Evolutionary conservation across 2,329 filamentous ascomycete genomes (phyloP), one percentile per base, ranked within the genome.

Genomic region (Paraconiothyrium brasiliense): DNA sequence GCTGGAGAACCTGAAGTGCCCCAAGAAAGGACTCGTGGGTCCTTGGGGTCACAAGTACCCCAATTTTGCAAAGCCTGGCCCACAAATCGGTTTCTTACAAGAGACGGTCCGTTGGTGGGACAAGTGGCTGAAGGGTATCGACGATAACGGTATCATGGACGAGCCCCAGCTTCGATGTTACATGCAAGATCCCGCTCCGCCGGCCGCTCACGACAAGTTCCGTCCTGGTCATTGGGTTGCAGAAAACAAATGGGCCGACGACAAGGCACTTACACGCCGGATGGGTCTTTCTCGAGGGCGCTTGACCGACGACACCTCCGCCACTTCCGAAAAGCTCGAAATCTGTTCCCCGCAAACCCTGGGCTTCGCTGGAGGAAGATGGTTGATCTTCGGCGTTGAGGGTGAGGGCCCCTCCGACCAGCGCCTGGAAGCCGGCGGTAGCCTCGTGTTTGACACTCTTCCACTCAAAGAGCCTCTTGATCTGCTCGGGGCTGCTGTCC

Each of bases 21-120:
- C 54, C 4, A 56, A 56, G 41, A 56, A 56, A 37, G 54, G 54
- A 5, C 54, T 56, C 22, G 54, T 56, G n/a, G 54, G 54, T 16
- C 54, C 54, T 14, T 56, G 54, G 54, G 54, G 54, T 20, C 54
- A 56, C 41, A 47, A 47, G 16, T 56, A 56, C 35, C 54, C 54
- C n/a, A 56, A 56, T 22, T 56, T 56, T 47, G 54, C 41, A 20
- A 47, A 56, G 30, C 54, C 54, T 34, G 54, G 41, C n/a, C 54
- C 54, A 16, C 54, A 56, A 20, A 56, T 56, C 8, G 54, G 54
- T 2, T 56, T 56, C 32, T 27, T 56, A 30, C 54, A 56, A n/a
- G 54, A 56, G 30, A 56, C 54, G n/a, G 54, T 56, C n/a, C 44
- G 54, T 22, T 56, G 54, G 54, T 56, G 54, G 54, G 54, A 56